Percentiles rank a stretch among this genome's conserved stretches.
Evolutionary conservation across 2,329 filamentous ascomycete genomes (phyloP).

Genomic region (Verticillium isaacii): DNA sequence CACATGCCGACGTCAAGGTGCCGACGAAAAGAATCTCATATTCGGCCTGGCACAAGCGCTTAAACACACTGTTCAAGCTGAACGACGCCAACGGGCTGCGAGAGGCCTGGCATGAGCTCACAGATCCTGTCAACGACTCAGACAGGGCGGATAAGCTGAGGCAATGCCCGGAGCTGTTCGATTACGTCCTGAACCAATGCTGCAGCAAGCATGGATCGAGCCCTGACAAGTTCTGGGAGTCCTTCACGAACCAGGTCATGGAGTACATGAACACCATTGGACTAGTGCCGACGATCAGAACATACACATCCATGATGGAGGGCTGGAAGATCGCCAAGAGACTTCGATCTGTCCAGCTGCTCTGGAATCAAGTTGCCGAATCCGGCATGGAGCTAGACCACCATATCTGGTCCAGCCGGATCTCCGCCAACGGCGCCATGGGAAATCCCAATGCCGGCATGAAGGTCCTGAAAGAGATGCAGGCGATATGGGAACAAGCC

Average conservation of each 20-base stretch:
- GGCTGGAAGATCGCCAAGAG: constrained; percentile 62
- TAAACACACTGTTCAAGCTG: constrained; percentile 5
- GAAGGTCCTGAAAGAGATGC: constrained; percentile 62
- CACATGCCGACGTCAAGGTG: neutral
- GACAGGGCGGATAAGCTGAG: constrained; percentile 22
- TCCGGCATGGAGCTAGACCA: constrained; percentile 58
- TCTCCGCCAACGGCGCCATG: constrained; percentile 59
- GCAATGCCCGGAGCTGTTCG: constrained; percentile 27
- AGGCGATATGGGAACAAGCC: constrained; percentile 48
- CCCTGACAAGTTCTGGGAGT: neutral
- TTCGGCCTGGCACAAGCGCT: constrained; percentile 8
- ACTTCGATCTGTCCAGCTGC: constrained; percentile 51
- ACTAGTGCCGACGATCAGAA: constrained; percentile 54
- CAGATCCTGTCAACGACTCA: constrained; percentile 17
- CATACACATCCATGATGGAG: constrained; percentile 70
- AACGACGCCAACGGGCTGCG: constrained; percentile 2
- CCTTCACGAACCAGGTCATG: constrained; percentile 21
- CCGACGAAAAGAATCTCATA: constrained; percentile 4
- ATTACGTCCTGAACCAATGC: constrained; percentile 35
- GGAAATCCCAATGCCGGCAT: constrained; percentile 54
- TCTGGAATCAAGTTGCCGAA: constrained; percentile 61
- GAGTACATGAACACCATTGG: constrained; percentile 40
- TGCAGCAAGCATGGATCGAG: constrained; percentile 18
- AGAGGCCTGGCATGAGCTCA: constrained; percentile 26
- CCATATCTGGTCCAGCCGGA: constrained; percentile 64